Evolutionary conservation across 441 rosid species (phyloP), one percentile per base, ranked within the genome.

Genomic region (Manihot esculenta): DNA sequence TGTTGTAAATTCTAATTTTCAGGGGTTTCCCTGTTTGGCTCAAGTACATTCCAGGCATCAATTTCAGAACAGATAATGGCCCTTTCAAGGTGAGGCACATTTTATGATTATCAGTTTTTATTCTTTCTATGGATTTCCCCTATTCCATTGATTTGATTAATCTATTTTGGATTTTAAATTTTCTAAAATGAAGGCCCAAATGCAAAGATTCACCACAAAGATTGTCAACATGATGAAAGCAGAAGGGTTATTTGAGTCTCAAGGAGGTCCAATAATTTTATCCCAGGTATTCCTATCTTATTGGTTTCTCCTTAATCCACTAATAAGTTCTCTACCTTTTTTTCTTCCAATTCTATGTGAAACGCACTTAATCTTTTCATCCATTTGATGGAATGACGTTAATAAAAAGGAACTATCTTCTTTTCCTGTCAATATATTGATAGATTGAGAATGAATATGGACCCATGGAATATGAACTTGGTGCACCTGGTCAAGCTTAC

Each of bases 1-100:
- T 71, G 62, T 70, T 75, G 1, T 38, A 5, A 38, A 38, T 38
- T 38, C 70, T 21, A 33, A 63, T 74, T 72, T 78, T 51, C 91
- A 95, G 99, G 76, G 99, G 99, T 51, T 89, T 95, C 73, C 99
- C 99, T 71, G 98, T 95, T 80, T 95, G 99, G 99, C 91, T 95
- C 62, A 95, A 95, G 79, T 95, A 89, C 85, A 72, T 95, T 80
- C 98, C 88, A 14, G 98, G 98, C 30, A 93, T 95, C 72, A 77
- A 79, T 78, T 95, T 95, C 85, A 93, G 99, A 84, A 93, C 98
- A 48, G 82, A 91, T 78, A 95, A 95, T 77, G 96, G 83, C 44
- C 98, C 97, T 63, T 95, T 95, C 80, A 95, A 93, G 97, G 99
- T 88, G 72, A 77, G 76, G 38, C 57, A 48, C 62, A 72, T 64